A percentile compares a stretch with the other conserved stretches of the same genome.
Evolutionary conservation across 345 rosid genomes (phyloP).

Genomic region (Acer yangbiense): DNA sequence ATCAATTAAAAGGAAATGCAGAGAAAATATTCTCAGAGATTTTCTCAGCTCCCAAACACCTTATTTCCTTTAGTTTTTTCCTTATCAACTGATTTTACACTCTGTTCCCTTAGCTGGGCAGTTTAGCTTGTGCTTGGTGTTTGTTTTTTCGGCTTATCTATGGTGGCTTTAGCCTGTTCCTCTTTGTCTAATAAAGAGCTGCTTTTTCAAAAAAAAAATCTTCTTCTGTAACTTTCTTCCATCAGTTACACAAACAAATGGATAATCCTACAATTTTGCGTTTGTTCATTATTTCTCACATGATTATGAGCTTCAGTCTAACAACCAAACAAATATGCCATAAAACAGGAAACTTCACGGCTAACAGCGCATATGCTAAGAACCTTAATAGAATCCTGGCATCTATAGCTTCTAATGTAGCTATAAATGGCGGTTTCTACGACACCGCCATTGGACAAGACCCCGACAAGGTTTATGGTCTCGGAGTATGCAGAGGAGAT

Average conservation of each 20-base stretch:
- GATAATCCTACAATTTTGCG: neutral
- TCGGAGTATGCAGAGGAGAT: constrained; percentile 41
- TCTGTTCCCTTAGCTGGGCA: no score
- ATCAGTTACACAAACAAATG: neutral
- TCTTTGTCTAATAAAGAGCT: no score
- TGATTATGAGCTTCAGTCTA: neutral
- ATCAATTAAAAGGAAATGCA: no score
- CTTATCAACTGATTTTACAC: no score
- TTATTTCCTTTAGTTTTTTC: no score
- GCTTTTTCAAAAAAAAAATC: no score
- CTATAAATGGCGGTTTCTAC: constrained; percentile 28
- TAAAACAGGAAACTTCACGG: constrained; percentile 35
- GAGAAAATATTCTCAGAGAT: no score
- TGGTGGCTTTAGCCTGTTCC: no score
- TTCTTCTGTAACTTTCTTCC: no score
- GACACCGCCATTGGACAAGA: constrained; percentile 26
- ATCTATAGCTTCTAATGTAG: constrained; percentile 31
- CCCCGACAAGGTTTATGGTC: constrained; percentile 23
- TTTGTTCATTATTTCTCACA: neutral
- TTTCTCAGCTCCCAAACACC: no score
- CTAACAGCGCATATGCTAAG: constrained; percentile 19
- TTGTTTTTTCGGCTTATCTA: no score
- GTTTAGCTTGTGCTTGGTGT: no score
- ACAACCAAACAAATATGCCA: constrained; percentile 8
- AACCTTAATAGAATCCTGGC: constrained; percentile 34